Percentiles rank a stretch among this genome's conserved stretches.
These are phyloP conservation scores for Coprinopsis cinerea DNA, from an alignment of 768 basidiomycete genomes.

Conservation along the genomic window DNA sequence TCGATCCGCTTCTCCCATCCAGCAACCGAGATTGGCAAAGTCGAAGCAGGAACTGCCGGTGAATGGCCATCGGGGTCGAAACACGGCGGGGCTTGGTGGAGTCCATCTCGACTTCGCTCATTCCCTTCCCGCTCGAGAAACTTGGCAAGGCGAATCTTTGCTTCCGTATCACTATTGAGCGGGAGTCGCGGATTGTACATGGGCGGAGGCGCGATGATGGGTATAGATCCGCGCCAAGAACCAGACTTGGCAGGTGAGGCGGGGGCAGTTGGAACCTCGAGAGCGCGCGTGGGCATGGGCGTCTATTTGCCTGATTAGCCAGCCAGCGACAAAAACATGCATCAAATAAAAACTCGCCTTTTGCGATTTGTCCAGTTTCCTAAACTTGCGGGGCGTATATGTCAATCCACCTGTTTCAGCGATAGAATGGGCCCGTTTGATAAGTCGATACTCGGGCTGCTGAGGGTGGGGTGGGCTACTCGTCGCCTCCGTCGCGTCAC, in stretches of 20 bases:
- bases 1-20: conserved; percentile 21
- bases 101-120: conserved; percentile 31
- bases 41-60: background rate
- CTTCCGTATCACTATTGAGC: conserved; percentile 33
- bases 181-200: conserved; percentile 27
- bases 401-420: background rate
- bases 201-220: conserved; percentile 50
- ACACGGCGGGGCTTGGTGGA: conserved; percentile 14
- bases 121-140: conserved; percentile 37
- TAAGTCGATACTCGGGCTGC: background rate
- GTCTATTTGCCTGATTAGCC: background rate
- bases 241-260: background rate
- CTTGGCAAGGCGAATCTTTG: conserved; percentile 36
- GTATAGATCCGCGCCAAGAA: conserved; percentile 23
- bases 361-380: background rate
- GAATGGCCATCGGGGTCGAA: background rate
- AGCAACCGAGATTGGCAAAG: background rate
- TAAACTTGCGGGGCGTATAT: background rate
- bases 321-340: background rate
- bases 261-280: conserved; percentile 7
- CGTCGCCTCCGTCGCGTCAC: background rate
- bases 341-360: background rate
- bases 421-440: conserved; percentile 2
- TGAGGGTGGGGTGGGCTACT: background rate
- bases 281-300: background rate